phyloP scores from a whole-genome alignment of 257 asterid species.

The Solanum lycopersicoides region DNA sequence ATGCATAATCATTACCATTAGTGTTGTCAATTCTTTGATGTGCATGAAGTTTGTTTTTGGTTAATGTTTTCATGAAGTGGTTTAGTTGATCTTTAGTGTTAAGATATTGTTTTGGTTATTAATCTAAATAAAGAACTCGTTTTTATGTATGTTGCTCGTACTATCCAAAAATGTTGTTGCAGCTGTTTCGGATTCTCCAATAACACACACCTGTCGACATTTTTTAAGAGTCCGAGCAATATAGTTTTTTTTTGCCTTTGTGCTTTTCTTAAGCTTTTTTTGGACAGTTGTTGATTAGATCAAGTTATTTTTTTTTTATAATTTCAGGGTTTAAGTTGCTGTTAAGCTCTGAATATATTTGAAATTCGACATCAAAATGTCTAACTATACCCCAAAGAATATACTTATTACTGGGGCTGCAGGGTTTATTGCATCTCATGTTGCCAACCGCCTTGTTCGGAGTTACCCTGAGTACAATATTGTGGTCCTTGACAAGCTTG shows the following conservation, averaged over 20 bases:
- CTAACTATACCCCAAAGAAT: conserved; percentile 70
- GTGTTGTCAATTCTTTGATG: background rate
- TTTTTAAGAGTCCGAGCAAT: background rate
- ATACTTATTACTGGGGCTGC: conserved; percentile 99
- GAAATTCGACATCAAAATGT: conserved; percentile 27
- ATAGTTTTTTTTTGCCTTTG: background rate
- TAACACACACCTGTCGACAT: background rate
- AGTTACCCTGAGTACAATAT: conserved; percentile 88
- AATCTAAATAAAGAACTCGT: background rate
- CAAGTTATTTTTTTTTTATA: background rate
- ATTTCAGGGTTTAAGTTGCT: background rate
- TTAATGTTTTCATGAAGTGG: background rate
- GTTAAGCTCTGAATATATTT: background rate
- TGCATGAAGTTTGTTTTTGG: background rate
- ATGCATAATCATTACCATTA: background rate
- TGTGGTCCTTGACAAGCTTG: conserved; percentile 93
- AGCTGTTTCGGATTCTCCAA: background rate
- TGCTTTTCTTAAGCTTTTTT: background rate
- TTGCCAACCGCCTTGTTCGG: conserved; percentile 77
- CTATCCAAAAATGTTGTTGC: background rate
- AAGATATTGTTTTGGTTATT: background rate
- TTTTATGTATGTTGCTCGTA: background rate
- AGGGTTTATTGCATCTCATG: conserved; percentile 96
- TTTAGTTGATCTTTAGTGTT: background rate
- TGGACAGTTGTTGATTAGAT: background rate